Evolutionary conservation across 2,329 filamentous ascomycete species (phyloP), one percentile per base, ranked within the genome.

Genomic region (Teratosphaeria epicoccoides): DNA sequence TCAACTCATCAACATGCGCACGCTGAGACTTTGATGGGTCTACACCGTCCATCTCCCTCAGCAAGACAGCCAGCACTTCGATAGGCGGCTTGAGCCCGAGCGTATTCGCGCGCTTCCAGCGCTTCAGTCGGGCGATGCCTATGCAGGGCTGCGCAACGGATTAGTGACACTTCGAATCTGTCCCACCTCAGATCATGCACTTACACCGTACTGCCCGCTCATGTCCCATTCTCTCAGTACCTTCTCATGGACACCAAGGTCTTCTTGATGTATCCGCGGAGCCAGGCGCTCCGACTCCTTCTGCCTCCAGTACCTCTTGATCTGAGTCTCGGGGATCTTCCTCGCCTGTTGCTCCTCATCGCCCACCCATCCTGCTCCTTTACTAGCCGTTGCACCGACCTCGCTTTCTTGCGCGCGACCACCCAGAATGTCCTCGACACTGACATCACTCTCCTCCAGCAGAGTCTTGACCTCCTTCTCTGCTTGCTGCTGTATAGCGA

Each of bases 151-250:
- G 63, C 44, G 52, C n/a, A 22, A 26, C 5, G 23, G 23, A 20
- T 6, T 28, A 7, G 20, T 12, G 12, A 24, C 12, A 14, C 25
- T 2, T 28, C 24, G 5, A 17, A 46, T 22, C 10, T 2, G 4
- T 24, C 11, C 4, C 10, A 7, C 12, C 14, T 6, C 10, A 26
- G 28, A 26, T 6, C 5, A 17, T 11, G 43, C 11, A 82, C 87
- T 74, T 81, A 95, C 89, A 52, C 93, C 93, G 68, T 87, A 98
- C 63, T 95, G 87, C 54, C 80, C 87, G 64, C 84, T 93, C 59
- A 95, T 85, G 67, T 98, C 93, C 70, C 93, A 98, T 67, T 95
- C 87, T 57, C 91, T 77, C 62, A 97, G 70, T 24, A 97, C 82
- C 74, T 91, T 95, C 76, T 97, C 90, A 51, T 85, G 77, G 45